Evolutionary conservation across 192 early-diverging fungal species (phyloP), one percentile per base, ranked within the genome.

Genomic region (Phycomyces nitens): DNA sequence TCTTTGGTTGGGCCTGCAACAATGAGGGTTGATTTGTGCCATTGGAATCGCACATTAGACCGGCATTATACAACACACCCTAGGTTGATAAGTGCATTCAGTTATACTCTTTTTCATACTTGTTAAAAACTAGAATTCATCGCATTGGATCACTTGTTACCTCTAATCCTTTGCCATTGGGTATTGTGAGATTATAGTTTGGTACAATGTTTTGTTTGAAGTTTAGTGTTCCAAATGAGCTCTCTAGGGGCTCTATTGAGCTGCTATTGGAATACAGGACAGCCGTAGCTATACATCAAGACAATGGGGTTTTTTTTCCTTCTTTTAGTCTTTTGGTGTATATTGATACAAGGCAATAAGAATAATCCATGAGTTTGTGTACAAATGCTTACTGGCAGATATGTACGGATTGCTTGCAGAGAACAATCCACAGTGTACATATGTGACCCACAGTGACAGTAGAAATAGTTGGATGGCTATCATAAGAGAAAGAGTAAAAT

Each of bases 61-160:
- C 64, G 39, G 64, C 58, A 43, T 72, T 64, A 52, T 72, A 72
- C 5, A 72, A 38, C 12, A 72, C 51, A 4, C 70, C 70, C 70
- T 72, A 20, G 21, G 56, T 27, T 44, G 23, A 42, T 26, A 24
- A 56, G 56, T 26, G n/a, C 16, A 1, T 22, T n/a, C n/a, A 11
- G 4, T 4, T 39, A 39, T 44, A 21, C 23, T 8, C 23, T 52
- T 52, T 10, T 52, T 52, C 51, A 20, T 52, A n/a, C n/a, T n/a
- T n/a, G n/a, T n/a, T n/a, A n/a, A n/a, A n/a, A n/a, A n/a, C n/a
- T n/a, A n/a, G n/a, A n/a, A n/a, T n/a, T n/a, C n/a, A n/a, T n/a
- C 1, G 21, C 7, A 34, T 34, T 34, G 29, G 21, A 51, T 20
- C 49, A 51, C 3, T 5, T 56, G 21, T 51, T 66, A 66, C 64